phyloP scores from a whole-genome alignment of 495 filamentous ascomycete genomes.

The Daldinia caldariorum region DNA sequence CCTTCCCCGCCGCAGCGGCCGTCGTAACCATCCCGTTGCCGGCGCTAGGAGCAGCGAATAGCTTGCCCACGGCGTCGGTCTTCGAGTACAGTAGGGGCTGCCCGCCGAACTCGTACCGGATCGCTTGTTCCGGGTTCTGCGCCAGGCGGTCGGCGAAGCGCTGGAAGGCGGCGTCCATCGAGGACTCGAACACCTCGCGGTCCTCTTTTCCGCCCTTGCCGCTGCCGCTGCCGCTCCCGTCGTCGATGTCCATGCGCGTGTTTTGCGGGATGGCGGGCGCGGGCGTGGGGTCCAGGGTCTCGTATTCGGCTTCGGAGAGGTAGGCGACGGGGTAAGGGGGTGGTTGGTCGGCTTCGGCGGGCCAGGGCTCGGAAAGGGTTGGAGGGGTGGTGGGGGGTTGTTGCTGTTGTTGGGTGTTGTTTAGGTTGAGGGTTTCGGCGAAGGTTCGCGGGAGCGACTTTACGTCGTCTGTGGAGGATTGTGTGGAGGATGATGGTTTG shows the following conservation, averaged over 20 bases:
- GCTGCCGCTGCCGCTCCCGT: slow-evolving; percentile 50
- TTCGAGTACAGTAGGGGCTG: slow-evolving; percentile 82
- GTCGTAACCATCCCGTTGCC: slow-evolving; percentile 10
- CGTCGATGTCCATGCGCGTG: slow-evolving; percentile 66
- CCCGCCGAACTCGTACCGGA: slow-evolving; percentile 91
- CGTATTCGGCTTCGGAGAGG: slow-evolving; percentile 89
- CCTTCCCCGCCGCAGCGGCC: slow-evolving; percentile 28
- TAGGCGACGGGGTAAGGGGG: slow-evolving; percentile 76
- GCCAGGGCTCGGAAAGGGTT: slow-evolving; percentile 75
- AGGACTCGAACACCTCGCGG: slow-evolving; percentile 84
- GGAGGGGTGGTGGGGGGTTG: slow-evolving; percentile 43
- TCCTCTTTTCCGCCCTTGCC: slow-evolving; percentile 69
- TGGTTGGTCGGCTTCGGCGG: slow-evolving; percentile 69
- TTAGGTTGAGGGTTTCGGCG: slow-evolving; percentile 65
- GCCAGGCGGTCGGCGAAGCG: slow-evolving; percentile 85
- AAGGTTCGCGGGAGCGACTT: slow-evolving; percentile 74
- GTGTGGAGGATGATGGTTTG: slow-evolving; percentile 35
- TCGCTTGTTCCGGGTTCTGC: slow-evolving; percentile 93
- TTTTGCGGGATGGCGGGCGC: slow-evolving; percentile 52
- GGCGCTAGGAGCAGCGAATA: slow-evolving; percentile 54
- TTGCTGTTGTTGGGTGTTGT: slow-evolving; percentile 48
- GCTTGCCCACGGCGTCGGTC: slow-evolving; percentile 74
- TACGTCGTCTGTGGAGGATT: slow-evolving; percentile 37
- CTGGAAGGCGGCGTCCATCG: slow-evolving; percentile 88
- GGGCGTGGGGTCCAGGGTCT: slow-evolving; percentile 72